Evolutionary conservation across 2,329 filamentous ascomycete species (phyloP).

Genomic region (Alternaria infectoria): DNA sequence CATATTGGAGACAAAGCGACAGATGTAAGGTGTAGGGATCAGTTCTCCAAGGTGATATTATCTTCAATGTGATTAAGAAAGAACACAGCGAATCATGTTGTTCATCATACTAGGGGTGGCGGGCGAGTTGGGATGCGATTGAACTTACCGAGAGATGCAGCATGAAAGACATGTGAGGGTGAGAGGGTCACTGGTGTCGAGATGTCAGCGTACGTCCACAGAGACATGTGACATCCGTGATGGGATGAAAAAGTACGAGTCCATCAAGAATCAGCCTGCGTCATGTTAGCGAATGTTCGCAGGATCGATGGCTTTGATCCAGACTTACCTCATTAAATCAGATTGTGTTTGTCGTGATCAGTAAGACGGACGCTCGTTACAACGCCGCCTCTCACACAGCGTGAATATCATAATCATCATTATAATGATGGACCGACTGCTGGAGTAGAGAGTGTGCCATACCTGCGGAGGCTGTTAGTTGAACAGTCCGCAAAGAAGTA

Average conservation of each 20-base stretch:
- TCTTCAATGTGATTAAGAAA: slow-evolving; percentile 68
- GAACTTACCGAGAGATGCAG: slow-evolving; percentile 22
- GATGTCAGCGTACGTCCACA: slow-evolving; percentile 31
- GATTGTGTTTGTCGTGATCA: slow-evolving; percentile 70
- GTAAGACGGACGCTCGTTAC: slow-evolving; percentile 57
- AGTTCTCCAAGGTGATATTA: slow-evolving; percentile 71
- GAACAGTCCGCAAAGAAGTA: slow-evolving; percentile 6
- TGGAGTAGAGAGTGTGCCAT: slow-evolving; percentile 32
- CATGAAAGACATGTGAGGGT: background rate
- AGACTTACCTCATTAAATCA: slow-evolving; percentile 71
- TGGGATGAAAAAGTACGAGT: slow-evolving; percentile 23
- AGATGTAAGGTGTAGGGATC: slow-evolving; percentile 41
- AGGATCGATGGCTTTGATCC: background rate
- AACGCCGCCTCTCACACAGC: slow-evolving; percentile 68
- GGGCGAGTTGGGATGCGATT: background rate
- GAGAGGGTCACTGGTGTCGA: slow-evolving; percentile 8
- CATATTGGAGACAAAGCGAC: background rate
- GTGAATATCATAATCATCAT: slow-evolving; percentile 74
- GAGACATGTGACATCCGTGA: slow-evolving; percentile 11
- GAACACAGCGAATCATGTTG: slow-evolving; percentile 66
- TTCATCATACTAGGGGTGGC: slow-evolving; percentile 60
- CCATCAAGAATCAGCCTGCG: slow-evolving; percentile 49
- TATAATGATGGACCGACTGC: slow-evolving; percentile 54
- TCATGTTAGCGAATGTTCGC: slow-evolving; percentile 27
- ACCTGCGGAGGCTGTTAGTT: slow-evolving; percentile 40